phyloP scores from a whole-genome alignment of 768 basidiomycete species.

The Nidularia pulvinata region DNA sequence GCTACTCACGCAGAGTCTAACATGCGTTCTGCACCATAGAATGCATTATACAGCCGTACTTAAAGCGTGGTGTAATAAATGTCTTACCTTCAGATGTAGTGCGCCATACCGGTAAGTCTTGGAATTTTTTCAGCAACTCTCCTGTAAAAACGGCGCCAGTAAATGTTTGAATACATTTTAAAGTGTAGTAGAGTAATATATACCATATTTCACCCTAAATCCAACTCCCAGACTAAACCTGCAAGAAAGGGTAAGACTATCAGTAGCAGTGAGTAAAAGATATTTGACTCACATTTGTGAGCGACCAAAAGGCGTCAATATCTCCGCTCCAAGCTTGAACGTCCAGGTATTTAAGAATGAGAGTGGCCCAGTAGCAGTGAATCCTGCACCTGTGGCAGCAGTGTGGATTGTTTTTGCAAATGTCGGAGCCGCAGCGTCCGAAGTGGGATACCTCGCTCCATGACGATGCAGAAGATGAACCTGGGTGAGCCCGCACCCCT shows the following conservation, averaged over 20 bases:
- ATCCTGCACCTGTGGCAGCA: constrained; percentile 33
- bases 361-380: constrained; percentile 54
- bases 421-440: constrained; percentile 38
- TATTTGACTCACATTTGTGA: constrained; percentile 50
- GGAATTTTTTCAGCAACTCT: constrained; percentile 39
- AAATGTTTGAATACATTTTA: not conserved
- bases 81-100: constrained; percentile 53
- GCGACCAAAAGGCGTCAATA: constrained; percentile 76
- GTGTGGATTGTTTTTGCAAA: constrained; percentile 48
- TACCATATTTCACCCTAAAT: constrained; percentile 64
- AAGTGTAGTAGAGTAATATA: constrained; percentile 7
- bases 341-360: constrained; percentile 74
- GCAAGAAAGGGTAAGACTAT: not conserved
- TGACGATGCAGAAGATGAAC: constrained; percentile 70
- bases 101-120: constrained; percentile 57
- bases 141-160: constrained; percentile 10
- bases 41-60: constrained; percentile 1
- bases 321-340: constrained; percentile 77
- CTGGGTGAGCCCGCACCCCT: constrained; percentile 42
- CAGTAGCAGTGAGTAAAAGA: not conserved
- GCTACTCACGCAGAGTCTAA: constrained; percentile 40
- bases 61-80: not conserved
- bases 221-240: constrained; percentile 52
- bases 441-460: constrained; percentile 62
- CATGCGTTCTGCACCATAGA: constrained; percentile 48